Evolutionary conservation across 202 grass and related monocot genomes (phyloP).

Genomic region (Carex sylvatica): DNA sequence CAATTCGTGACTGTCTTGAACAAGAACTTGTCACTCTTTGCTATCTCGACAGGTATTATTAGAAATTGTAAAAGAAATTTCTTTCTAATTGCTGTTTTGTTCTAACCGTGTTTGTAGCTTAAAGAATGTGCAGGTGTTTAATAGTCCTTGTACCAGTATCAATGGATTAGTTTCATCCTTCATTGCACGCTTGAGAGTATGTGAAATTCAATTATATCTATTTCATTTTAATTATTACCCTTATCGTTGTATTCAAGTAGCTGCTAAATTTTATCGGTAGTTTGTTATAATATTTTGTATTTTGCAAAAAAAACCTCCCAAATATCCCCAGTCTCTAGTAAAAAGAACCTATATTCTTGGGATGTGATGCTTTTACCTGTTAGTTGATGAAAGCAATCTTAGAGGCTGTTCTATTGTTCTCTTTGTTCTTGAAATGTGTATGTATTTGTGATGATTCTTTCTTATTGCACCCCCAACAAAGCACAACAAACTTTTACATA

Average conservation of each 20-base stretch:
- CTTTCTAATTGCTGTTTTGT: not conserved
- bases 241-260: not conserved
- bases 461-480: not conserved
- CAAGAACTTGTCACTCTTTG: conserved; percentile 73
- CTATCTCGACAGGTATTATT: conserved; percentile 32
- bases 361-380: not conserved
- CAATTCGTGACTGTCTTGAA: conserved; percentile 68
- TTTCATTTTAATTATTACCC: not conserved
- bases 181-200: conserved; percentile 69
- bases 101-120: conserved; percentile 52
- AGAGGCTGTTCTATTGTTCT: not conserved
- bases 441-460: not conserved
- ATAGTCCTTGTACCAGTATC: conserved; percentile 62
- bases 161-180: conserved; percentile 85
- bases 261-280: not conserved
- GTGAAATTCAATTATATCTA: conserved; percentile 9
- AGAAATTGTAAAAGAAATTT: not conserved
- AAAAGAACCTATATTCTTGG: too few species aligned
- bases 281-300: not conserved
- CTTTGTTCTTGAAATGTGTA: not conserved
- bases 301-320: not conserved
- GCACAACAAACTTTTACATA: not conserved
- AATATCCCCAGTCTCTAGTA: not conserved
- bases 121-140: conserved; percentile 58
- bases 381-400: not conserved